phyloP scores from a whole-genome alignment of 371 early-diverging fungal genomes.

The Rhizopus arrhizus region DNA sequence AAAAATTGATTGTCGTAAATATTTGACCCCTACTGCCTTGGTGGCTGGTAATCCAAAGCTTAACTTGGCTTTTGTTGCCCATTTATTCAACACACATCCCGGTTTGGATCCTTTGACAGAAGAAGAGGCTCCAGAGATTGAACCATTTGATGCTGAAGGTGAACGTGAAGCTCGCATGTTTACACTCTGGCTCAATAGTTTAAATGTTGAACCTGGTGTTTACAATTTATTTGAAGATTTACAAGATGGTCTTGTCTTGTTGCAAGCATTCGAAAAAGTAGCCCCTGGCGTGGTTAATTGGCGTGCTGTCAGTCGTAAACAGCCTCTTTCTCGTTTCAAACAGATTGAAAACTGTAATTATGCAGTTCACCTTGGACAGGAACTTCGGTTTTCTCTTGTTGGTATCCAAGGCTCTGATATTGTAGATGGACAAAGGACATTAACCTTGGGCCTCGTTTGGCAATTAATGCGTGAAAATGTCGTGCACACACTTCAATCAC shows the following conservation, averaged over 20 bases:
- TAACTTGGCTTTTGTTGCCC: constrained; percentile 94
- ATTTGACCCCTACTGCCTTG: constrained; percentile 89
- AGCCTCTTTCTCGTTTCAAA: constrained; percentile 86
- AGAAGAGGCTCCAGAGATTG: constrained; percentile 86
- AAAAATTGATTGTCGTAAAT: constrained; percentile 89
- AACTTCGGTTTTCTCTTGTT: constrained; percentile 85
- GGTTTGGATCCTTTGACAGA: constrained; percentile 89
- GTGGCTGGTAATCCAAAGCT: constrained; percentile 94
- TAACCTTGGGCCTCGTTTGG: constrained; percentile 91
- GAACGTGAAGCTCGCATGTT: constrained; percentile 97
- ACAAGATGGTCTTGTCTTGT: constrained; percentile 75
- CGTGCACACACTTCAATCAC: constrained; percentile 84
- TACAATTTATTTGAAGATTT: constrained; percentile 88
- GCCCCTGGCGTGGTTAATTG: constrained; percentile 88
- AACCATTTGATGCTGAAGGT: constrained; percentile 86
- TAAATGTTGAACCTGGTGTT: constrained; percentile 94
- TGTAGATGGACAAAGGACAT: constrained; percentile 84
- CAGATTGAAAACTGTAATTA: constrained; percentile 96
- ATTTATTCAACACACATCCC: constrained; percentile 93
- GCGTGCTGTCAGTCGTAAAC: constrained; percentile 80
- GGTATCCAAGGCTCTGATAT: constrained; percentile 96
- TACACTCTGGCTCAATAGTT: constrained; percentile 93
- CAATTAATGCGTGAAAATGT: constrained; percentile 97
- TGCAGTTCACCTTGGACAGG: constrained; percentile 86
- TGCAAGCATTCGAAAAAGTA: constrained; percentile 94